These are phyloP conservation scores for Paramarasmius palmivorus DNA, from an alignment of 1,284 basidiomycete species.

Conservation along the genomic window DNA sequence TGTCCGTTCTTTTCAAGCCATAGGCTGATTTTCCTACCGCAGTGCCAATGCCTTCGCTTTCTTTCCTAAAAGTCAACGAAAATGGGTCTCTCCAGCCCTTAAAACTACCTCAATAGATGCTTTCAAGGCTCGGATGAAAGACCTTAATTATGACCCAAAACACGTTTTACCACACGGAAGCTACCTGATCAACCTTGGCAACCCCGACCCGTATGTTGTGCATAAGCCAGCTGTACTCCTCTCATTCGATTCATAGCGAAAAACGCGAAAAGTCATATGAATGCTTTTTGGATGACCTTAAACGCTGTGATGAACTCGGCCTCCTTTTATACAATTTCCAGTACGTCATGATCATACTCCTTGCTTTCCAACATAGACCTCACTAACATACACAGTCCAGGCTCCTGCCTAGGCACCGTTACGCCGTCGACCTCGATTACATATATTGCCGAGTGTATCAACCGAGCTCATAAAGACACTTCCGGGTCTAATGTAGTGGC, in stretches of 20 bases:
- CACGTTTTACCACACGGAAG: slow-evolving; percentile 81
- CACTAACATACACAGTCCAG: slow-evolving; percentile 54
- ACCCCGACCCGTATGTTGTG: slow-evolving; percentile 66
- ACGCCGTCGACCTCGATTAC: slow-evolving; percentile 63
- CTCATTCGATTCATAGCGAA: slow-evolving; percentile 37
- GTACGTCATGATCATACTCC: slow-evolving; percentile 49
- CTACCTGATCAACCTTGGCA: slow-evolving; percentile 85
- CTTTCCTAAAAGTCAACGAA: slow-evolving; percentile 83
- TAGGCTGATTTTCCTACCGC: background rate
- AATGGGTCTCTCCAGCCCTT: slow-evolving; percentile 71
- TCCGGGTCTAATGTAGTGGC: slow-evolving; percentile 48
- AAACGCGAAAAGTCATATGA: slow-evolving; percentile 79
- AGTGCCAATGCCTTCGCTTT: slow-evolving; percentile 84
- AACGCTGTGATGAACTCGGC: slow-evolving; percentile 77
- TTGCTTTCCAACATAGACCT: background rate
- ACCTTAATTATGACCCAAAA: slow-evolving; percentile 56
- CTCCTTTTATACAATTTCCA: slow-evolving; percentile 84
- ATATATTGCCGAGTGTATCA: slow-evolving; percentile 75
- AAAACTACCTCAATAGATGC: slow-evolving; percentile 45
- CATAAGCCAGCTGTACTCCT: background rate
- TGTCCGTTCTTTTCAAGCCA: background rate
- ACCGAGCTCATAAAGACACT: slow-evolving; percentile 74
- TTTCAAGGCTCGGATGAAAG: slow-evolving; percentile 60
- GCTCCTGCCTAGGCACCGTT: slow-evolving; percentile 74
- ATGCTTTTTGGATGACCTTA: slow-evolving; percentile 85